Evolutionary conservation across 352 stramenopile genomes (phyloP), one percentile per base, ranked within the genome.

Genomic region (Phytophthora sp.): DNA sequence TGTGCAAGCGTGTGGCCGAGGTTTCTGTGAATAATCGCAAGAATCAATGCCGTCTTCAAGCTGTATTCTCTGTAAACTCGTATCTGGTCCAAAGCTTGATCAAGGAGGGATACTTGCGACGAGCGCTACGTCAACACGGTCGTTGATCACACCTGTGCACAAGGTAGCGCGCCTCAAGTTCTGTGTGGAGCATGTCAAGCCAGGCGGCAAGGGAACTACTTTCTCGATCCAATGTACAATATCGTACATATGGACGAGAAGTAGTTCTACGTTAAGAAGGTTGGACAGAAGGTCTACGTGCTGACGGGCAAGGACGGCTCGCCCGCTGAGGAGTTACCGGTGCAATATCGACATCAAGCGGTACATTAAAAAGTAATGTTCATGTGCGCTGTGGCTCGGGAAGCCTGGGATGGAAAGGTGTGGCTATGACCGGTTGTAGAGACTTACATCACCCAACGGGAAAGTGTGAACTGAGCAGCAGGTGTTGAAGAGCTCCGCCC

Each of bases 181-280:
- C 20, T 54, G 29, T 9, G 8, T 54, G 1, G 6, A 46, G 9
- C 54, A 54, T 15, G 54, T n/a, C 36, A 15, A 45, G 1, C 2
- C 29, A 20, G 12, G 18, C 9, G 0, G 8, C 8, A 11, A 53
- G 29, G 54, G 7, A 4, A 18, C 5, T 36, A 21, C n/a, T 11
- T 27, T 9, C 33, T 62, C 15, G 36, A 30, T 20, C 26, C 38
- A 8, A 51, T 53, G 42, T 54, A 36, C 7, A 21, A 62, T 23
- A 21, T 52, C 13, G 54, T 62, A 7, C 21, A 62, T 20, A 36
- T 57, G 1, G 42, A 54, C n/a, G 54, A 62, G 20, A 62, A 62
- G 20, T 62, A 30, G 54, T 62, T 54, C 20, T 51, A 47, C 15
- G 16, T 62, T 1, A 54, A 62, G 54, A 53, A 62, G 7, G 11